Conservation (phyloP, 73 alveolate species). For the Stentor coeruleus region DNA sequence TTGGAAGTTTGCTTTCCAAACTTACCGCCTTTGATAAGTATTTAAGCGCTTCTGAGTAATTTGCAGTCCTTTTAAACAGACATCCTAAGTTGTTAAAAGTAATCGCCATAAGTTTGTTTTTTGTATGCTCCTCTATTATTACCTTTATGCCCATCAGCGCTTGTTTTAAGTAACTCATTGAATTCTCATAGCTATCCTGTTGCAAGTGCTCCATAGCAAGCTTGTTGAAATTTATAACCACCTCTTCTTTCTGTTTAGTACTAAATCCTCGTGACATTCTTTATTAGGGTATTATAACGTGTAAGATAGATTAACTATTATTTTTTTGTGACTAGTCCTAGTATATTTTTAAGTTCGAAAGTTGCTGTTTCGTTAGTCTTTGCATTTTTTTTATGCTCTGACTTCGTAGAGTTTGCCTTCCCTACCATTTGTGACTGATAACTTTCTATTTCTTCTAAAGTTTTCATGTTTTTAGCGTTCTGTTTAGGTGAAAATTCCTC, state of each 20-base stretch:
- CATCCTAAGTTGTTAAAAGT: constrained; percentile 10
- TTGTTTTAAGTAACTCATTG: constrained; percentile 18
- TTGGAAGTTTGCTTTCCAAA: constrained; percentile 7
- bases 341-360: no score
- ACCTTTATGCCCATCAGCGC: constrained; percentile 1
- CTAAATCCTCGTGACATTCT: not conserved
- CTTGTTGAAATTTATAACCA: not conserved
- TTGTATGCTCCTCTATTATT: not conserved
- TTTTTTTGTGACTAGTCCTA: no score
- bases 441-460: no score
- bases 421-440: no score
- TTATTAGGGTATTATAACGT: not conserved
- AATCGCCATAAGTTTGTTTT: not conserved
- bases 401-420: no score
- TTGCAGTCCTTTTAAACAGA: constrained; percentile 15
- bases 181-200: not conserved
- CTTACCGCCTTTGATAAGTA: not conserved
- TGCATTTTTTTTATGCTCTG: no score
- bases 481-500: no score
- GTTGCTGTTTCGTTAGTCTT: no score
- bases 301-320: no score
- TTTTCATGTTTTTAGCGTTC: no score
- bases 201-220: constrained; percentile 5
- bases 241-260: constrained; percentile 3
- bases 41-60: not conserved